Base-by-base conservation (phyloP, 331 rosid species). In the Arachis monticola region DNA sequence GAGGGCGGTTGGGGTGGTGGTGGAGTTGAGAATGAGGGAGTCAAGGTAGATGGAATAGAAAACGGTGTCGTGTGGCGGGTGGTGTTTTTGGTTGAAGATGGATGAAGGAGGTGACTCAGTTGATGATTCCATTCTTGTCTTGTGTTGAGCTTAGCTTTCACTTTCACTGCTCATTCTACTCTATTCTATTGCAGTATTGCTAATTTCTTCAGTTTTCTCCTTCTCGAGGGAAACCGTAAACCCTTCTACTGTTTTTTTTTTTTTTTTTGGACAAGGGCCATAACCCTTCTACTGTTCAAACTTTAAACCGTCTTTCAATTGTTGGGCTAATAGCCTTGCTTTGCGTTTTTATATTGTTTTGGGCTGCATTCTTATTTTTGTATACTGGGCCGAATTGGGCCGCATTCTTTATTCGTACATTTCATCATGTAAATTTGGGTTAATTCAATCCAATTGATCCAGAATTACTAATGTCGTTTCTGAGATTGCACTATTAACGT, bases 21-120 rank as follows among this genome's bases (percentile, higher is more conserved):
- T 51, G 57, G 57, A 10, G 51, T 53, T 69, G 1, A 81, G 73
- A 14, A 82, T 35, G 61, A 77, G 41, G 17, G 77, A 74, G 55
- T 90, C 91, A 0, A 97, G 87, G 68, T 86, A 95, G 59, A 92
- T 74, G 81, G 97, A 79, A 67, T 87, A 92, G 91, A 92, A 95
- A 62, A 95, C 93, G 70, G 99, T 87, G 81, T 92, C 99, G 58
- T 90, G 85, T 1, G 93, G 89, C 5, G 82, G 88, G 35, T 92
- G 75, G 77, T 47, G 52, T 56, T 77, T 78, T 5, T 79, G 81
- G 12, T 87, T 79, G 84, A 82, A 84, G 5, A 82, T 85, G 69
- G 92, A 82, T 8, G 83, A 74, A 0, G 84, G 55, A 6, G 73
- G 38, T 0, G 48, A 51, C 6, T 11, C 22, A 4, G 57, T 10